A percentile compares a stretch with the other conserved stretches of the same genome.
These are phyloP conservation scores for Apiotrichum gracile DNA, from an alignment of 1,284 basidiomycete genomes.

Conservation along the genomic window DNA sequence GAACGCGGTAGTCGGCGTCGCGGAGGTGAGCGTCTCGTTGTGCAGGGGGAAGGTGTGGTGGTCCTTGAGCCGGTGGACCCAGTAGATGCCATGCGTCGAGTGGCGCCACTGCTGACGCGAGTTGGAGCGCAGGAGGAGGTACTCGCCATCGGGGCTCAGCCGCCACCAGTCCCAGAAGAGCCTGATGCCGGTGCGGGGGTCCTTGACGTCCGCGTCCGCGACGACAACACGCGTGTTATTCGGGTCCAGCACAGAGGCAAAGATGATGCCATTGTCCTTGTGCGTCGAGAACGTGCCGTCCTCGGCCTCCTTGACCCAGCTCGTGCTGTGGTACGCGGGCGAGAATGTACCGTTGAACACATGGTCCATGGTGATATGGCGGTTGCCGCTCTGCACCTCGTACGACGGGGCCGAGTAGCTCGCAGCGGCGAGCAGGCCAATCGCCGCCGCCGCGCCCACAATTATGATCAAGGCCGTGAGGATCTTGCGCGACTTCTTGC, in stretches of 20 bases:
- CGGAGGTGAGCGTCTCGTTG: conserved; percentile 44
- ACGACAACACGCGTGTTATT: conserved; percentile 34
- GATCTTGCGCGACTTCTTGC: conserved; percentile 37
- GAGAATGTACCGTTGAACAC: conserved; percentile 82
- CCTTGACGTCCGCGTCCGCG: conserved; percentile 26
- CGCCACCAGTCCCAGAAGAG: conserved; percentile 63
- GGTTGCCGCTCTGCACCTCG: conserved; percentile 52
- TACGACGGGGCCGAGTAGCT: conserved; percentile 39
- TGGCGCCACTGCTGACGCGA: conserved; percentile 85
- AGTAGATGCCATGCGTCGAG: conserved; percentile 82
- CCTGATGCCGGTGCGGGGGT: conserved; percentile 48
- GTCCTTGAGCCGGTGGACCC: conserved; percentile 63
- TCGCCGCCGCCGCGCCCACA: conserved; percentile 28
- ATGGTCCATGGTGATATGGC: conserved; percentile 75
- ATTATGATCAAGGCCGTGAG: conserved; percentile 38
- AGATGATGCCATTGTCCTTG: conserved; percentile 59
- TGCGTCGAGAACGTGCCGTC: conserved; percentile 76
- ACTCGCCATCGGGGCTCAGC: conserved; percentile 79
- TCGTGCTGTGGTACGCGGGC: conserved; percentile 51
- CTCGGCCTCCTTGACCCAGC: conserved; percentile 86
- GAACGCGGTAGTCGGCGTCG: conserved; percentile 59
- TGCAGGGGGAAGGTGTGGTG: conserved; percentile 64
- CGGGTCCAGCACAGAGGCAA: conserved; percentile 65
- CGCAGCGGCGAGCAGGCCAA: conserved; percentile 40
- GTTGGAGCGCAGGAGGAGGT: conserved; percentile 71